phyloP scores from a whole-genome alignment of 2,329 filamentous ascomycete species.

The Fusarium keratoplasticum region DNA sequence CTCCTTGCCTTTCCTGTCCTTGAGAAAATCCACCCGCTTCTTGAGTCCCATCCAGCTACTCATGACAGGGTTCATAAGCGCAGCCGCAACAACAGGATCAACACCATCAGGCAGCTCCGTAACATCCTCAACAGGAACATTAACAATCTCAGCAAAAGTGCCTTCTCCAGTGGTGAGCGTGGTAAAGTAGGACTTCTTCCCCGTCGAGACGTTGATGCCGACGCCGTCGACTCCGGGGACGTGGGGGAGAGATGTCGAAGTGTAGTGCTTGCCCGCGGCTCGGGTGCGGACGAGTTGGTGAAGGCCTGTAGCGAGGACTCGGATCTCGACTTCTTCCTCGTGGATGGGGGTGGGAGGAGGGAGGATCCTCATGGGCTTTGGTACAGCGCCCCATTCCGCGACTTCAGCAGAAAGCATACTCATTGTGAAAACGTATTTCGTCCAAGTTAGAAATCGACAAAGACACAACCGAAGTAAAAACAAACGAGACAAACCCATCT shows the following conservation, averaged over 20 bases:
- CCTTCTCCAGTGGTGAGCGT: conserved; percentile 51
- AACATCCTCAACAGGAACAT: conserved; percentile 54
- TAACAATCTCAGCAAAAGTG: conserved; percentile 61
- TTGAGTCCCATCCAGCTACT: conserved; percentile 69
- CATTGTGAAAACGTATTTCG: conserved; percentile 14
- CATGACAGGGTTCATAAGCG: conserved; percentile 65
- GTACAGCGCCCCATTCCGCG: conserved; percentile 51
- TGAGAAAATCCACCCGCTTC: conserved; percentile 53
- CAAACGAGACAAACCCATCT: neutral
- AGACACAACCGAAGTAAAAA: neutral
- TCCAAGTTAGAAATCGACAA: neutral
- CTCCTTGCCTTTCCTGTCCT: conserved; percentile 35
- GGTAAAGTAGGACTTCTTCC: conserved; percentile 63
- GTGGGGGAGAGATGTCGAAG: conserved; percentile 61
- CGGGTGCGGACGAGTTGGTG: conserved; percentile 66
- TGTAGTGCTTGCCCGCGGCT: conserved; percentile 67
- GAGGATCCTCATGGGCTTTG: conserved; percentile 45
- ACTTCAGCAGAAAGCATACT: conserved; percentile 55
- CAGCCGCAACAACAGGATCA: conserved; percentile 63
- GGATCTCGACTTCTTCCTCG: conserved; percentile 58
- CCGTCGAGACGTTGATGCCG: conserved; percentile 57
- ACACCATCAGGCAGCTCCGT: conserved; percentile 57
- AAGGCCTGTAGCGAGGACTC: conserved; percentile 63
- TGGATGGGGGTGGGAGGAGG: conserved; percentile 50
- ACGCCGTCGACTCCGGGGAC: conserved; percentile 65